phyloP scores from a whole-genome alignment of 768 basidiomycete genomes.

The Auricularia heimuer region DNA sequence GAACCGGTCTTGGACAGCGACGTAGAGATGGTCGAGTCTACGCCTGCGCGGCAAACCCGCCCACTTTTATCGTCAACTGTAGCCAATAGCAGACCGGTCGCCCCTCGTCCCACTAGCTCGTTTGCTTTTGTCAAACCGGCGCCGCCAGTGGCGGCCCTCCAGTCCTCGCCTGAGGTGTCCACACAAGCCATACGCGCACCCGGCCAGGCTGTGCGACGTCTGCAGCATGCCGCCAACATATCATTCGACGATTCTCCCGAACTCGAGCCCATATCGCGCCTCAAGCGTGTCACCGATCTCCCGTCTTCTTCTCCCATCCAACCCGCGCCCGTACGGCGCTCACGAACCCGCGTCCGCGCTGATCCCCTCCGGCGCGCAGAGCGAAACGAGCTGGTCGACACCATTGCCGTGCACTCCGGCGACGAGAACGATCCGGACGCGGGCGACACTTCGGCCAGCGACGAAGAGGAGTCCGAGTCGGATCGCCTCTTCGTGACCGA shows the following conservation, averaged over 20 bases:
- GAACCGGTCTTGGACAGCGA: neutral
- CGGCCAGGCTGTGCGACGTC: neutral
- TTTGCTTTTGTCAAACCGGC: too few relatives aligned
- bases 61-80: neutral
- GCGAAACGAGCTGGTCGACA: conserved; percentile 39
- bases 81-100: neutral
- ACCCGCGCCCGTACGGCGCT: neutral
- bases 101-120: neutral
- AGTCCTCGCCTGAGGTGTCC: too few relatives aligned
- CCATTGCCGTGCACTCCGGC: conserved; percentile 70
- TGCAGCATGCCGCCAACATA: neutral
- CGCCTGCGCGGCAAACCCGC: neutral
- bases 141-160: too few relatives aligned
- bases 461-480: conserved; percentile 48
- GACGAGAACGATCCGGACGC: conserved; percentile 51
- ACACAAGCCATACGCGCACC: neutral
- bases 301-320: conserved; percentile 3
- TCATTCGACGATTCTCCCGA: neutral
- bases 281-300: neutral
- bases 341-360: neutral
- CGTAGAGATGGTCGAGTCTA: neutral
- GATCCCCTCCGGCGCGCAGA: conserved; percentile 1
- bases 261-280: neutral
- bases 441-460: conserved; percentile 46
- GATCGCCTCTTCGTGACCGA: conserved; percentile 60